Base-by-base conservation (phyloP, 2,329 filamentous ascomycete species). In the Blastomyces gilchristii region DNA sequence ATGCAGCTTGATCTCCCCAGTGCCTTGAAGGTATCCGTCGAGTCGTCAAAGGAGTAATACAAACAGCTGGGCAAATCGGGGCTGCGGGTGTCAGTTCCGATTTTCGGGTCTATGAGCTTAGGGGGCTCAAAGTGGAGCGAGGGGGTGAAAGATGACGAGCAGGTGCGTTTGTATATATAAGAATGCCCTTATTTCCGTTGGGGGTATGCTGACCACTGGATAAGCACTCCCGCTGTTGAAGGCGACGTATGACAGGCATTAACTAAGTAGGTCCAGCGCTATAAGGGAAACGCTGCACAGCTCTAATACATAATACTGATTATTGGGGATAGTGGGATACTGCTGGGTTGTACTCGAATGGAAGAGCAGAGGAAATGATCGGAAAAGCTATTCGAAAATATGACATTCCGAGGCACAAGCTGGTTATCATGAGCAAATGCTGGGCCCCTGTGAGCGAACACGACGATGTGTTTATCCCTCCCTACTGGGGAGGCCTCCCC, bases 361-460 rank as follows among this genome's bases (percentile, higher is more conserved):
- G 83, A 31, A 74, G 72, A 0, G 82, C 79, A 3, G 83, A 86
- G 68, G 73, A 75, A 57, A 80, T 85, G 45, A 69, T 71, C 43
- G 83, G 79, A 64, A 84, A 83, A 68, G 82, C 83, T 0, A 80
- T 87, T 69, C 82, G 84, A 70, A 80, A 85, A 66, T 84, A 82
- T 73, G 74, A 79, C 22, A 79, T 86, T 22, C 82, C 82, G 0
- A 78, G 83, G 28, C 71, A 83, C 41, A 84, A 84, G 67, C 69
- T 86, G 5, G 77, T 84, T 62, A 80, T 87, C 52, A 71, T 85
- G 62, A 82, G 81, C 12, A 87, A 86, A 71, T 83, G 79, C 69
- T 81, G 68, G 68, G 79, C 74, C 60, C 74, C 75, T 9, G 68
- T 70, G 9, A 69, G 70, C 50, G 67, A 74, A 28, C 70, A 75